Conservation (phyloP, 495 filamentous ascomycete species). For the Xylaria scruposa region DNA sequence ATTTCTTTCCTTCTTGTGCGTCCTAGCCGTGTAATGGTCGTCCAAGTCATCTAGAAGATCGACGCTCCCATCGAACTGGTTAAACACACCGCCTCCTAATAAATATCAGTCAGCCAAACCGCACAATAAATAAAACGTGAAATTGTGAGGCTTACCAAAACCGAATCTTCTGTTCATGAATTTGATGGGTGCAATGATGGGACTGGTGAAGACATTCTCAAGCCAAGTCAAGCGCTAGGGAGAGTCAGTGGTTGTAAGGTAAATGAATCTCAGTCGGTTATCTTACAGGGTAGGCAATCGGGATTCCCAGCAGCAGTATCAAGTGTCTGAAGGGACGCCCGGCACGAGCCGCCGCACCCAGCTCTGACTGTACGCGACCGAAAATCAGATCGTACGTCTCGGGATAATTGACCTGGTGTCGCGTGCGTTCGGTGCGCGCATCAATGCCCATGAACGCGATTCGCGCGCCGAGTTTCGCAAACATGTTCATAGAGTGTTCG, state of each 20-base stretch:
- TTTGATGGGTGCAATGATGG: slow-evolving; percentile 82
- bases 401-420: slow-evolving; percentile 88
- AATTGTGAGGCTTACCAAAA: slow-evolving; percentile 48
- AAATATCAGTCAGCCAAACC: slow-evolving; percentile 14
- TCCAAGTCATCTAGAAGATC: slow-evolving; percentile 93
- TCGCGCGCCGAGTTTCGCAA: slow-evolving; percentile 79
- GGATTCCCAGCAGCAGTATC: slow-evolving; percentile 85
- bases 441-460: slow-evolving; percentile 90
- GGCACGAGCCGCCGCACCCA: slow-evolving; percentile 58
- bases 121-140: background rate
- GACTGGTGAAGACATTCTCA: slow-evolving; percentile 84
- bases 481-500: slow-evolving; percentile 80
- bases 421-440: slow-evolving; percentile 88
- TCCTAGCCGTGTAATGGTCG: slow-evolving; percentile 91
- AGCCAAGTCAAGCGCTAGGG: slow-evolving; percentile 87
- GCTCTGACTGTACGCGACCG: slow-evolving; percentile 67
- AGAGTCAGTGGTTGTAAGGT: slow-evolving; percentile 3
- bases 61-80: slow-evolving; percentile 88
- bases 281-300: slow-evolving; percentile 84
- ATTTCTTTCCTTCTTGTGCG: slow-evolving; percentile 88
- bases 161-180: slow-evolving; percentile 92
- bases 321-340: slow-evolving; percentile 76
- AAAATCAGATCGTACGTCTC: slow-evolving; percentile 91
- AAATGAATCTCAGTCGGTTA: background rate
- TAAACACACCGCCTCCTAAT: slow-evolving; percentile 79